Evolutionary conservation across 306 rosid genomes (phyloP).

Genomic region (Parietaria judaica): DNA sequence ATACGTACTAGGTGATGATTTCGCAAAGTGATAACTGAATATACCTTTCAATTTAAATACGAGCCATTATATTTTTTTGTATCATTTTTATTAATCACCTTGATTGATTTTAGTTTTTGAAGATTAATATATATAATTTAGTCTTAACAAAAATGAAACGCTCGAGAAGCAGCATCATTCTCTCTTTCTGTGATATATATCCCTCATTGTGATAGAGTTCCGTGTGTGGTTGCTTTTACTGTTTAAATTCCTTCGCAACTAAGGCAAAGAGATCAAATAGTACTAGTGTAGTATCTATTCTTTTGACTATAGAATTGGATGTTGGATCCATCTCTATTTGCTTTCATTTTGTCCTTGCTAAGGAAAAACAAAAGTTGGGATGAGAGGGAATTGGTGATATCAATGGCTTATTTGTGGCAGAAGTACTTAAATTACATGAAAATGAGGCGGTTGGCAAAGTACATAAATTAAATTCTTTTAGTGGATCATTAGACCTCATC

Average conservation of each 20-base stretch:
- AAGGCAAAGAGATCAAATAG: slow-evolving; percentile 26
- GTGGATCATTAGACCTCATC: too few relatives aligned
- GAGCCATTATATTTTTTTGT: too few relatives aligned
- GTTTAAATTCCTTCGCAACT: slow-evolving; percentile 32
- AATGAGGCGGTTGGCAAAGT: too few relatives aligned
- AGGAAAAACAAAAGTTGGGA: slow-evolving; percentile 26
- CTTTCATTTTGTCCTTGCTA: slow-evolving; percentile 29
- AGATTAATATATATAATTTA: neutral
- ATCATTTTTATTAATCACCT: too few relatives aligned
- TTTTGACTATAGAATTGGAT: slow-evolving; percentile 30
- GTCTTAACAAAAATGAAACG: neutral
- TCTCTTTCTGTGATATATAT: neutral
- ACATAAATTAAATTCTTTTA: too few relatives aligned
- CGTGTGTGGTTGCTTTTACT: slow-evolving; percentile 18
- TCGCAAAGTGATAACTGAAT: too few relatives aligned
- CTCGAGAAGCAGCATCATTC: neutral
- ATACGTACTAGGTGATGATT: too few relatives aligned
- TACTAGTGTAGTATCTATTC: slow-evolving; percentile 27
- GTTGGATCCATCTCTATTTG: slow-evolving; percentile 7
- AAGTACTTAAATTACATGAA: too few relatives aligned
- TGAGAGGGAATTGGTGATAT: slow-evolving; percentile 26
- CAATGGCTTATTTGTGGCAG: too few relatives aligned
- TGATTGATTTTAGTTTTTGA: too few relatives aligned
- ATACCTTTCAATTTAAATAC: too few relatives aligned
- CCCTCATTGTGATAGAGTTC: neutral